A percentile compares a stretch with the other conserved stretches of the same genome.
Conservation (phyloP, 2,329 filamentous ascomycete species). For the Pyricularia grisea region DNA sequence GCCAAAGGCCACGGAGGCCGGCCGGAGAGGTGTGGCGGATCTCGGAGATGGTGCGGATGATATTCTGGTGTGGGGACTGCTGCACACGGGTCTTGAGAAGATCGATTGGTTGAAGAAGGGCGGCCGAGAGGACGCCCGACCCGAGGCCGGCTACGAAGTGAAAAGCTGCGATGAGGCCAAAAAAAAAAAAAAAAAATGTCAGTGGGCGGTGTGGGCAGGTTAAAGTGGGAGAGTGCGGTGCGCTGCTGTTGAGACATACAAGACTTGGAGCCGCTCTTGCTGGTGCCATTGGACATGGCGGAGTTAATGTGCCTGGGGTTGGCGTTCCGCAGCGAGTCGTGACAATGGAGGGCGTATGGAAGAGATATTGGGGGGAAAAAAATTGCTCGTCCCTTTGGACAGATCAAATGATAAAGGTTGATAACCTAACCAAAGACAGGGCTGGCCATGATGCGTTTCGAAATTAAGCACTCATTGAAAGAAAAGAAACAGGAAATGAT, state of each 20-base stretch:
- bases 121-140: slow-evolving; percentile 79
- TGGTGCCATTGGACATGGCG: slow-evolving; percentile 24
- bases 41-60: slow-evolving; percentile 57
- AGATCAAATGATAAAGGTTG: neutral
- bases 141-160: slow-evolving; percentile 84
- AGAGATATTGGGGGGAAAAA: neutral
- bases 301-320: neutral
- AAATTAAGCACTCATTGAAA: neutral
- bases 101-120: slow-evolving; percentile 89
- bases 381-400: neutral
- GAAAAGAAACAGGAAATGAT: neutral
- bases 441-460: neutral
- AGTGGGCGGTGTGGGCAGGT: neutral
- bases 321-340: neutral
- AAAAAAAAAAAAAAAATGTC: too few species aligned
- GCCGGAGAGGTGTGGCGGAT: slow-evolving; percentile 40
- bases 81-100: slow-evolving; percentile 95
- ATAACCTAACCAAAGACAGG: neutral
- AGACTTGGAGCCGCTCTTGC: slow-evolving; percentile 22
- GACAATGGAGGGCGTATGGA: neutral
- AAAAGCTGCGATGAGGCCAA: slow-evolving; percentile 45
- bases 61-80: slow-evolving; percentile 65
- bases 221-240: neutral
- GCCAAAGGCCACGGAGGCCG: slow-evolving; percentile 59
- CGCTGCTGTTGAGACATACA: slow-evolving; percentile 13